These are phyloP conservation scores for Candida coquimbonensis DNA, from an alignment of 805 yeast species.

Conservation along the genomic window DNA sequence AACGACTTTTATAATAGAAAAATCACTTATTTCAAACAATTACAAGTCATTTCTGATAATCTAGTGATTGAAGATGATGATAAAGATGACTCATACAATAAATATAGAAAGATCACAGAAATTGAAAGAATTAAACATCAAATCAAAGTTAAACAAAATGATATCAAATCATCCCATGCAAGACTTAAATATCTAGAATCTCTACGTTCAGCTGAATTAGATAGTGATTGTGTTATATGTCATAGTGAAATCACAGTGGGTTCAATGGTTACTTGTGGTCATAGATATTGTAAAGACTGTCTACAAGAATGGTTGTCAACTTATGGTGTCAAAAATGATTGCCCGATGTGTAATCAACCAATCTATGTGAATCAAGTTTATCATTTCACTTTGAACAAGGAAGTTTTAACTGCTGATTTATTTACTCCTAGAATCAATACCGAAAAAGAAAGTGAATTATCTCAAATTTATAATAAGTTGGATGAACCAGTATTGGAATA, in stretches of 20 bases:
- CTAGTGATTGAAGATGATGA: slow-evolving; percentile 29
- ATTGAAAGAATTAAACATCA: too few species aligned
- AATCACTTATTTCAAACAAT: slow-evolving; percentile 72
- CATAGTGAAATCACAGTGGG: slow-evolving; percentile 65
- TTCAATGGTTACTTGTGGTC: slow-evolving; percentile 85
- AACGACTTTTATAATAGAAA: slow-evolving; percentile 73
- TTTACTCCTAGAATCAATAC: slow-evolving; percentile 20
- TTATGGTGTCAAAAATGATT: slow-evolving; percentile 31
- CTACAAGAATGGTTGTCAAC: slow-evolving; percentile 63
- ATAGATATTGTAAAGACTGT: slow-evolving; percentile 81
- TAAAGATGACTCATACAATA: slow-evolving; percentile 27
- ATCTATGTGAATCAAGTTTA: slow-evolving; percentile 51
- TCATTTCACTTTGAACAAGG: slow-evolving; percentile 56
- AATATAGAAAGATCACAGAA: too few species aligned
- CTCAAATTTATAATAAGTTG: slow-evolving; percentile 27
- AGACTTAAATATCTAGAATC: slow-evolving; percentile 44
- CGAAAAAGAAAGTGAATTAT: slow-evolving; percentile 6
- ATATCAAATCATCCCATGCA: slow-evolving; percentile 25
- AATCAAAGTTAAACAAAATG: background rate
- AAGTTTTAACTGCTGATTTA: slow-evolving; percentile 42
- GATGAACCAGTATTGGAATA: slow-evolving; percentile 35
- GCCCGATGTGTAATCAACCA: slow-evolving; percentile 76
- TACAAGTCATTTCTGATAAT: slow-evolving; percentile 82
- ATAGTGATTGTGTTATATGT: slow-evolving; percentile 68
- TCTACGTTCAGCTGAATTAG: slow-evolving; percentile 24